Evolutionary conservation across 225 moss, liverwort and hornwort genomes (phyloP), one percentile per base, ranked within the genome.

Genomic region (Physcomitrium patens): DNA sequence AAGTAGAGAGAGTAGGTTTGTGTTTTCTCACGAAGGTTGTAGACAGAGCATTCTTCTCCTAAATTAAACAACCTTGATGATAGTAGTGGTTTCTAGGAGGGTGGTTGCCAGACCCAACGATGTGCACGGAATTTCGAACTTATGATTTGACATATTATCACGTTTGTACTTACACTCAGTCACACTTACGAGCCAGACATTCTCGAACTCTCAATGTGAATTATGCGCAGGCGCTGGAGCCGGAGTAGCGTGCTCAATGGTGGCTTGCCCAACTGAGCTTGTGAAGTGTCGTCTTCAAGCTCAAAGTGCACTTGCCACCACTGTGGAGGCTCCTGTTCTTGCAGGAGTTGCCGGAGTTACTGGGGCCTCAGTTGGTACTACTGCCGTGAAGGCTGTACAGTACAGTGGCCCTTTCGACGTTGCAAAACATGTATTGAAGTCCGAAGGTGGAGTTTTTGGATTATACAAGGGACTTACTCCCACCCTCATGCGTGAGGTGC

Each of bases 401-500:
- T 96, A 94, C 24, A 87, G 57, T 5, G 94, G 96, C 28, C 94
- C 94, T 11, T 59, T 96, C 7, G 94, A 96, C 76, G 94, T 96
- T 1, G 94, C 91, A 18, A 86, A 91, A 26, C 92, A 94, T 20
- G 94, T 97, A 10, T 58, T 97, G 54, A 79, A 80, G 73, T 90
- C 86, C 3, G 97, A 97, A 80, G 94, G 97, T 4, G 97, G 97
- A 54, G 1, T 85, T 1, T 0, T 91, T 41, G 94, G 94, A 4
- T 69, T 97, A 71, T 94, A 75, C 72, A 97, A 90, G 79, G 97
- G 97, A 11, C 78, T 94, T 44, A 86, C 88, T 10, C 96, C 96
- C 15, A 97, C 96, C 31, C 45, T 97, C 74, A 1, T 97, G 90
- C 92, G 94, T n/a, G 96, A 97, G 65, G 92, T 97, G 23, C 94